Conservation (phyloP, 2,329 filamentous ascomycete genomes). For the Trichoderma brevicompactum region DNA sequence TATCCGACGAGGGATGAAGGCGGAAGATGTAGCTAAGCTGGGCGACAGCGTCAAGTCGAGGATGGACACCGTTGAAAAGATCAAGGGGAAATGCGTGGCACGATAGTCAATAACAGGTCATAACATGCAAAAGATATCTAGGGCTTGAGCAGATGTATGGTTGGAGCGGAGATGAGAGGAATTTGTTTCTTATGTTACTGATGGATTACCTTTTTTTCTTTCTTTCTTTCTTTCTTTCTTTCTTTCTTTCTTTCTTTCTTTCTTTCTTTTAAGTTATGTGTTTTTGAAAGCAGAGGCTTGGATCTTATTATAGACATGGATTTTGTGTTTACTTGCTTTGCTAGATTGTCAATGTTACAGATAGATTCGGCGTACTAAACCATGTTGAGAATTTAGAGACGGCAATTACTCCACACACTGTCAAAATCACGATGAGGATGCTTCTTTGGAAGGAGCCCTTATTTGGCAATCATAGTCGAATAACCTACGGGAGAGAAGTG, state of each 20-base stretch:
- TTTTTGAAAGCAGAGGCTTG: not conserved
- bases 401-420: not conserved
- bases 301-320: not conserved
- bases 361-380: not conserved
- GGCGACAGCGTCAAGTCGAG: not conserved
- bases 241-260: not conserved
- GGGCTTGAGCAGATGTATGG: not conserved
- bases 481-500: too few species aligned
- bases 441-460: too few species aligned
- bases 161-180: not conserved
- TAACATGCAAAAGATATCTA: not conserved
- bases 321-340: not conserved
- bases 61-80: slow-evolving; percentile 8
- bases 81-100: slow-evolving; percentile 13
- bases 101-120: not conserved
- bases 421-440: not conserved
- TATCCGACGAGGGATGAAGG: slow-evolving; percentile 4
- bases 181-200: not conserved
- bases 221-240: not conserved
- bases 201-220: not conserved
- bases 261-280: not conserved
- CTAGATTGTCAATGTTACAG: not conserved
- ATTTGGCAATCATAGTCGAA: too few species aligned
- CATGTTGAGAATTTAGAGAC: not conserved
- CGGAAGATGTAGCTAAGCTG: slow-evolving; percentile 16